Percentiles rank a stretch among this genome's conserved stretches.
Evolutionary conservation across 75 land plant genomes (phyloP).

Genomic region (Sequoia sempervirens): DNA sequence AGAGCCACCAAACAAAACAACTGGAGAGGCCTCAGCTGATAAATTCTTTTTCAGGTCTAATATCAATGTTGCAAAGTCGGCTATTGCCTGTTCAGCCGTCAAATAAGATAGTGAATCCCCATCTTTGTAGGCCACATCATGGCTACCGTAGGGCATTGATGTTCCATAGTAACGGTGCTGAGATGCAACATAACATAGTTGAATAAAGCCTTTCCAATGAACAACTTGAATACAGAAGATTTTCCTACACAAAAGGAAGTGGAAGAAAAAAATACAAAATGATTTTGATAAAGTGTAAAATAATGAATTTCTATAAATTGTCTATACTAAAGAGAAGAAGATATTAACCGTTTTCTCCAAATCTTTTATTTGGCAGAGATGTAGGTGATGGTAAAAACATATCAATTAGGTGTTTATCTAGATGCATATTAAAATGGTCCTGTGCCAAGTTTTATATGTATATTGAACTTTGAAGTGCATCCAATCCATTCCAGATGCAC

Average conservation of each 20-base stretch:
- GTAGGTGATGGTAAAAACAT: background rate
- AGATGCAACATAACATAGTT: slow-evolving; percentile 5
- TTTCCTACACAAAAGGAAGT: background rate
- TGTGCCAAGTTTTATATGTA: background rate
- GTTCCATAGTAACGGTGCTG: slow-evolving; percentile 95
- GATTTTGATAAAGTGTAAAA: background rate
- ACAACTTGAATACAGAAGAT: background rate
- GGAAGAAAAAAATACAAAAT: background rate
- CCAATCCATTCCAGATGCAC: background rate
- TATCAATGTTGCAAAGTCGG: slow-evolving; percentile 78
- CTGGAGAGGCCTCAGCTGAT: slow-evolving; percentile 82
- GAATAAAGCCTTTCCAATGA: background rate
- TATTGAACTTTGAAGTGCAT: background rate
- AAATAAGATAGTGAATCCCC: slow-evolving; percentile 56
- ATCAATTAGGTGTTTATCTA: background rate
- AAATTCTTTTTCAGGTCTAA: slow-evolving; percentile 67
- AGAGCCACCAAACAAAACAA: slow-evolving; percentile 93
- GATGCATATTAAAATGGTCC: background rate
- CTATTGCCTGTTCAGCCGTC: slow-evolving; percentile 88
- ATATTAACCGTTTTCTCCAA: background rate
- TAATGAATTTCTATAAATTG: background rate
- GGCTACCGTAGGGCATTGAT: slow-evolving; percentile 83
- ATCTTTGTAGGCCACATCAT: slow-evolving; percentile 56
- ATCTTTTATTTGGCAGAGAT: background rate
- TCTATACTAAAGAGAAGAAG: background rate